Conservation (phyloP, 2,329 filamentous ascomycete genomes). For the Fusarium sp. region DNA sequence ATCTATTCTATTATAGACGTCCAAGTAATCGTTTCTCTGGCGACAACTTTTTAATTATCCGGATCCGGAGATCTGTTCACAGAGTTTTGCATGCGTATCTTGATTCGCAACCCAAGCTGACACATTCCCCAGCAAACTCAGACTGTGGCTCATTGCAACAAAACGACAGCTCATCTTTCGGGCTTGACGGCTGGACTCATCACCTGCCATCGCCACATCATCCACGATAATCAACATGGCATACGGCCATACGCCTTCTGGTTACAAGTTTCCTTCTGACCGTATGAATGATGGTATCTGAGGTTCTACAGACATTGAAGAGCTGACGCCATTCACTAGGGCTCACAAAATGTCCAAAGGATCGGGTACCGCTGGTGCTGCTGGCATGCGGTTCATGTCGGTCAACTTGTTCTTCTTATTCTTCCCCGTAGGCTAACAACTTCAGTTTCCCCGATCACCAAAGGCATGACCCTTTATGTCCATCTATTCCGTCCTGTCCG, state of each 20-base stretch:
- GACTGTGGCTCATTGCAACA: background rate
- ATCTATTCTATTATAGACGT: background rate
- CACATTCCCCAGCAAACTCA: background rate
- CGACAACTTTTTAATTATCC: background rate
- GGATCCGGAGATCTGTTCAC: background rate
- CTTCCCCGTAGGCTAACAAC: conserved; percentile 10
- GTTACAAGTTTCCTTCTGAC: conserved; percentile 71
- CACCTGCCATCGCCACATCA: conserved; percentile 9
- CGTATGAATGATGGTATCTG: conserved; percentile 64
- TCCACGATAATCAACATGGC: conserved; percentile 34
- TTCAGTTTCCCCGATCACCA: conserved; percentile 76
- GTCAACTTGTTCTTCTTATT: conserved; percentile 11
- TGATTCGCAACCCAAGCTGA: background rate
- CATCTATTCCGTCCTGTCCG: background rate
- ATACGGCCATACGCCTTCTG: conserved; percentile 48
- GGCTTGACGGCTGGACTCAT: background rate
- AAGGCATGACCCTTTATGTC: conserved; percentile 48
- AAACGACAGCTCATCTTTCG: background rate
- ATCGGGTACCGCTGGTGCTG: conserved; percentile 66
- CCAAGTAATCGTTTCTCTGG: background rate
- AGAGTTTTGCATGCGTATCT: background rate
- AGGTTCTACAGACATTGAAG: conserved; percentile 46
- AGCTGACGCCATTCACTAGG: background rate
- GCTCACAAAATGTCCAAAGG: background rate
- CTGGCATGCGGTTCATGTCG: conserved; percentile 75